Evolutionary conservation across 345 rosid species (phyloP).

Genomic region (Linum usitatissimum): DNA sequence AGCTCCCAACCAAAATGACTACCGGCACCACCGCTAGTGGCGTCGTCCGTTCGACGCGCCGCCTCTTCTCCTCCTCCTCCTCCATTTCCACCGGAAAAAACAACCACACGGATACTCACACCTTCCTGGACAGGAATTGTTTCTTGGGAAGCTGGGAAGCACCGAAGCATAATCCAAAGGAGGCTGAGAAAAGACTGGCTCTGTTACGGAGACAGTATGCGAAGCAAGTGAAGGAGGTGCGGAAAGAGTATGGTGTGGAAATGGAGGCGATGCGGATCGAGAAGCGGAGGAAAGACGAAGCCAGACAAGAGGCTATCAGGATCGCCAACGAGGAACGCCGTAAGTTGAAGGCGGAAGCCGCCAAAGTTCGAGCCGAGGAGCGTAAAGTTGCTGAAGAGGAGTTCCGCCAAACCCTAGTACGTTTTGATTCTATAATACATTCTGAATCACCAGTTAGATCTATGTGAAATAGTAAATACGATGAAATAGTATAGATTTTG

Average conservation of each 20-base stretch:
- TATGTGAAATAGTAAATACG: too few species aligned
- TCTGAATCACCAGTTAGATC: too few species aligned
- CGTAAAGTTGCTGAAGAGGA: constrained; percentile 53
- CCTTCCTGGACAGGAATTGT: constrained; percentile 36
- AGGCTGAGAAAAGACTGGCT: constrained; percentile 55
- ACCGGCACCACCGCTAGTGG: neutral
- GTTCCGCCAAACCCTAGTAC: constrained; percentile 29
- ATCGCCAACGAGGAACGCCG: constrained; percentile 72
- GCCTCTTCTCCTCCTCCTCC: constrained; percentile 11
- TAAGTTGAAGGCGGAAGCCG: constrained; percentile 69
- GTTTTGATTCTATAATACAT: neutral
- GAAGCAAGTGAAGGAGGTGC: constrained; percentile 51
- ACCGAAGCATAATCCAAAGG: constrained; percentile 48
- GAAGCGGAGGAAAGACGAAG: constrained; percentile 73
- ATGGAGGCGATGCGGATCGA: constrained; percentile 60
- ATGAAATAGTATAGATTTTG: too few species aligned
- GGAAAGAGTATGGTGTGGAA: constrained; percentile 57
- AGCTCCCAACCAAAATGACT: constrained; percentile 9
- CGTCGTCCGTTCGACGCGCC: neutral
- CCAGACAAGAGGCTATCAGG: constrained; percentile 47
- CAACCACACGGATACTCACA: constrained; percentile 28
- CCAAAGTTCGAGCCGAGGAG: constrained; percentile 66
- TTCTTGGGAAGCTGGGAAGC: constrained; percentile 68
- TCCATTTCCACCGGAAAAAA: constrained; percentile 8
- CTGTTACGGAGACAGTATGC: constrained; percentile 59